Conservation (phyloP, 176 grass and related monocot species). For the Puya raimondii region DNA sequence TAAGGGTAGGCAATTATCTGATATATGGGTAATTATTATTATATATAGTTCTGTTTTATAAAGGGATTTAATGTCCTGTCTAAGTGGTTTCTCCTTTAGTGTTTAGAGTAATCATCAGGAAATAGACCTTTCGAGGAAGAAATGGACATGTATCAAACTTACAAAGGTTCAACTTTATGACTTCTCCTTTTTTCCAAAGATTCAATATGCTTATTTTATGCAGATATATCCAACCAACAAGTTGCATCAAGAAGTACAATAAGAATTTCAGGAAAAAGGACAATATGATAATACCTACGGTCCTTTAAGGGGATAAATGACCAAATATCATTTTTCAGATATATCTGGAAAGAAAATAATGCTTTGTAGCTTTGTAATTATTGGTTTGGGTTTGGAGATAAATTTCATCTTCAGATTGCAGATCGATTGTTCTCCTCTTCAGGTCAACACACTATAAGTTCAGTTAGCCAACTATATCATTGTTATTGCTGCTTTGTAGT, state of each 20-base stretch:
- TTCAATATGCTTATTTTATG: neutral
- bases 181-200: neutral
- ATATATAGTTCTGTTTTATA: too few species aligned
- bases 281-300: neutral
- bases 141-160: neutral
- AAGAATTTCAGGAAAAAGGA: neutral
- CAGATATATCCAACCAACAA: neutral
- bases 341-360: neutral
- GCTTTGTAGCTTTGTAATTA: neutral
- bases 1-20: too few species aligned
- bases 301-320: neutral
- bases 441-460: neutral
- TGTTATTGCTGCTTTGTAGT: neutral
- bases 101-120: neutral
- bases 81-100: too few species aligned
- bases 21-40: too few species aligned
- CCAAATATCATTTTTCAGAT: neutral
- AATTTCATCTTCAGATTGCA: neutral
- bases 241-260: neutral
- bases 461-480: neutral
- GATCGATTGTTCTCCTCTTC: neutral
- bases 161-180: neutral
- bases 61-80: too few species aligned
- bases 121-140: neutral
- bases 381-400: neutral